Conservation (phyloP, 2,329 filamentous ascomycete species). For the Paraconiothyrium sp. region DNA sequence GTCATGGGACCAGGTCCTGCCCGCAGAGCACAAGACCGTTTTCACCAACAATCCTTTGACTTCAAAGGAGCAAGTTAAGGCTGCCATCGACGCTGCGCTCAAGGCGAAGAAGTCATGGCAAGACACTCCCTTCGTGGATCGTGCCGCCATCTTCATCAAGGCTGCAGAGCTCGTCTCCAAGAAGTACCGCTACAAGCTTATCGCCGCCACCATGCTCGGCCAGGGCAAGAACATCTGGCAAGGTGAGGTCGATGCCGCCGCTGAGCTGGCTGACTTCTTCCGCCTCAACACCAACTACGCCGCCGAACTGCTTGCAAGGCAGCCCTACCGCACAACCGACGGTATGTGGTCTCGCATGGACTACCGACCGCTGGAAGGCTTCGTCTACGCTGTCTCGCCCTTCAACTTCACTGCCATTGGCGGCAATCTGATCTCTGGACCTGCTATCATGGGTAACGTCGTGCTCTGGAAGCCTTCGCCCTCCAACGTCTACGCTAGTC, state of each 20-base stretch:
- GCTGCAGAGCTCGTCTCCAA: conserved; percentile 86
- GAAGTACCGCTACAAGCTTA: conserved; percentile 95
- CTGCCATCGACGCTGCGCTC: conserved; percentile 83
- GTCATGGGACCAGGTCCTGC: conserved; percentile 39
- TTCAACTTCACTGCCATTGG: conserved; percentile 98
- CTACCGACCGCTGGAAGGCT: conserved; percentile 87
- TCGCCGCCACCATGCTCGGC: conserved; percentile 93
- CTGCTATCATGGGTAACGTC: conserved; percentile 89
- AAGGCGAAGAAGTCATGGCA: conserved; percentile 87
- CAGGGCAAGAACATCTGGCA: conserved; percentile 99
- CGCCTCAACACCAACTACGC: conserved; percentile 92
- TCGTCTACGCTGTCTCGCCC: conserved; percentile 90
- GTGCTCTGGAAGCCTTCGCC: conserved; percentile 95
- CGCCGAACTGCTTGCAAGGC: conserved; percentile 84
- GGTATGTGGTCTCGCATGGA: conserved; percentile 89
- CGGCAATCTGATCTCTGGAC: conserved; percentile 82
- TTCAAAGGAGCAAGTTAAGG: conserved; percentile 74
- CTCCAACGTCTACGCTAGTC: conserved; percentile 83
- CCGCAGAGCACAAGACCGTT: conserved; percentile 67
- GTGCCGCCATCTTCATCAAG: conserved; percentile 92
- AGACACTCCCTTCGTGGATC: conserved; percentile 82
- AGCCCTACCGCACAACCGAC: conserved; percentile 80
- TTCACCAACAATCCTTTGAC: conserved; percentile 87
- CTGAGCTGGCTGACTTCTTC: conserved; percentile 90
- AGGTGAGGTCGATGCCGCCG: conserved; percentile 93